phyloP scores from a whole-genome alignment of 2,329 filamentous ascomycete genomes.

The Metarhizium brunneum region DNA sequence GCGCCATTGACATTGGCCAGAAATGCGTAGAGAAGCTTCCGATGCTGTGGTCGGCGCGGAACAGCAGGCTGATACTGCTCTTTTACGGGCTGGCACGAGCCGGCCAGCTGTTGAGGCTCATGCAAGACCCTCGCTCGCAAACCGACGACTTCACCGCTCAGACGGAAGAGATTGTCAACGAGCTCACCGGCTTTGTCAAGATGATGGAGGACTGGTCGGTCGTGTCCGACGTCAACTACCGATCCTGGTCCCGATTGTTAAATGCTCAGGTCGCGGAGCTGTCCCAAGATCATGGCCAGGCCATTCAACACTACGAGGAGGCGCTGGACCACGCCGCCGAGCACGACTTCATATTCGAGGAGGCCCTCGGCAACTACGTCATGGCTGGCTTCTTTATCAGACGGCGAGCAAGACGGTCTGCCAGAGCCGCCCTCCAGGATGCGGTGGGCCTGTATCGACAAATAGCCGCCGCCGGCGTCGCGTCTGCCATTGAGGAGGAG shows the following conservation, averaged over 20 bases:
- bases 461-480: constrained; percentile 60
- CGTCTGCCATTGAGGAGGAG: constrained; percentile 56
- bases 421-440: constrained; percentile 59
- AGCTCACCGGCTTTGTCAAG: constrained; percentile 45
- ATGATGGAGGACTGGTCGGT: constrained; percentile 55
- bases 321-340: constrained; percentile 63
- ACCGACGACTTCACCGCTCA: constrained; percentile 34
- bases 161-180: constrained; percentile 37
- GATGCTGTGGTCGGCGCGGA: constrained; percentile 50
- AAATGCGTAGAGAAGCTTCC: constrained; percentile 36
- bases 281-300: constrained; percentile 42
- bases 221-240: constrained; percentile 62
- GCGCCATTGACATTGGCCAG: constrained; percentile 47
- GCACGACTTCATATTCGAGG: constrained; percentile 58
- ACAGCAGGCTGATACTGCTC: constrained; percentile 46
- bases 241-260: constrained; percentile 58
- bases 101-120: constrained; percentile 38
- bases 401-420: constrained; percentile 55
- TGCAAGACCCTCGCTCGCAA: constrained; percentile 35
- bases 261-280: constrained; percentile 62
- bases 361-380: constrained; percentile 64
- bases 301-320: constrained; percentile 58
- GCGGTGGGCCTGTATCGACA: constrained; percentile 59
- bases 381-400: constrained; percentile 65
- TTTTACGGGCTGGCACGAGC: constrained; percentile 51